phyloP scores from a whole-genome alignment of 148 eudicot species.

The Silene latifolia region DNA sequence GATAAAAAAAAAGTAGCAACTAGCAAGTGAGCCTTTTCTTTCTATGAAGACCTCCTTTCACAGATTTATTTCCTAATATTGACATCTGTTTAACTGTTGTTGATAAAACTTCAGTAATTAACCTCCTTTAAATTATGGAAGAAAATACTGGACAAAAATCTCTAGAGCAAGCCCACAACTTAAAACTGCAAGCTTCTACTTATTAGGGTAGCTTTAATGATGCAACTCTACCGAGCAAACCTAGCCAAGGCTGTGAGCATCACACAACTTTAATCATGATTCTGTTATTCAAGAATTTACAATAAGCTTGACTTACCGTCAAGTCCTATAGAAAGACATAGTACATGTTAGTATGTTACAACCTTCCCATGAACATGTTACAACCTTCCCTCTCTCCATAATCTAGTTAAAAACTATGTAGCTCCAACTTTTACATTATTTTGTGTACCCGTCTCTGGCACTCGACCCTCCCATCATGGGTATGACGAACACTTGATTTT shows the following conservation, averaged over 20 bases:
- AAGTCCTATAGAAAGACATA: not conserved
- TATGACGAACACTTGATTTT: not conserved
- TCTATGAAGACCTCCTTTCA: not conserved
- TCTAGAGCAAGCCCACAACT: too few species aligned
- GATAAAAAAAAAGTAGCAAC: too few species aligned
- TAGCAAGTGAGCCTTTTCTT: not conserved
- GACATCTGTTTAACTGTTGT: not conserved
- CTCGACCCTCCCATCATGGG: not conserved
- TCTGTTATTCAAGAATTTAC: not conserved
- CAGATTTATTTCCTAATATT: not conserved
- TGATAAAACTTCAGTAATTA: not conserved
- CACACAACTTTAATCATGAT: not conserved
- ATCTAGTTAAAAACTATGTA: not conserved
- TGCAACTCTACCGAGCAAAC: not conserved
- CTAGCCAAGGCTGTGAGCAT: not conserved
- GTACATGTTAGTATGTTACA: not conserved
- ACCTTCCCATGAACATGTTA: not conserved
- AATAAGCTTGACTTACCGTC: not conserved
- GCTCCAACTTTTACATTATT: not conserved
- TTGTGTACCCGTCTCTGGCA: not conserved
- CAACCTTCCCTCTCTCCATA: not conserved
- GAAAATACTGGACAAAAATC: too few species aligned
- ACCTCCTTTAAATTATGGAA: too few species aligned
- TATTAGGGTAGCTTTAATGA: too few species aligned
- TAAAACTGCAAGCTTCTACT: too few species aligned